Evolutionary conservation across 306 rosid species (phyloP).

Genomic region (Hylodesmum podocarpum): DNA sequence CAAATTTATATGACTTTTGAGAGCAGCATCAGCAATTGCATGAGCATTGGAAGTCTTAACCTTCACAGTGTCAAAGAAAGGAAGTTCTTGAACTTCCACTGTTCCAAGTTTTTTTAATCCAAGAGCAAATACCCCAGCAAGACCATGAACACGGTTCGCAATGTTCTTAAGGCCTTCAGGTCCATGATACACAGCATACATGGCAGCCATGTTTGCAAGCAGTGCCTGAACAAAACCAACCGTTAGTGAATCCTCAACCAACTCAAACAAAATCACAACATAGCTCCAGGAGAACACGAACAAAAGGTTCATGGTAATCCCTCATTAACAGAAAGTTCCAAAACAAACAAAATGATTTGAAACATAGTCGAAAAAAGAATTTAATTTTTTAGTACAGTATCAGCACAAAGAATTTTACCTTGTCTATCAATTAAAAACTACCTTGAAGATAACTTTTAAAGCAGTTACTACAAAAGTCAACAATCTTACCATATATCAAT

Average conservation of each 20-base stretch:
- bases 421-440: not conserved
- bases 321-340: not conserved
- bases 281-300: not conserved
- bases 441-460: not conserved
- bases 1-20: slow-evolving; percentile 70
- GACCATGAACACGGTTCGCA: slow-evolving; percentile 89
- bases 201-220: slow-evolving; percentile 99
- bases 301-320: not conserved
- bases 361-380: not conserved
- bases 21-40: slow-evolving; percentile 73
- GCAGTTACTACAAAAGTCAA: not conserved
- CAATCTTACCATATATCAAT: not conserved
- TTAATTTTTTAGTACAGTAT: not conserved
- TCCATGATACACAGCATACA: slow-evolving; percentile 99
- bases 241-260: slow-evolving; percentile 25
- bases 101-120: slow-evolving; percentile 93
- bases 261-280: slow-evolving; percentile 4
- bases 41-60: slow-evolving; percentile 69
- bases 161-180: slow-evolving; percentile 92
- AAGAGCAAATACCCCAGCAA: slow-evolving; percentile 83
- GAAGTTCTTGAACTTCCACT: slow-evolving; percentile 86
- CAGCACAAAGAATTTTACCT: not conserved
- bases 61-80: slow-evolving; percentile 94
- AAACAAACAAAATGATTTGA: not conserved
- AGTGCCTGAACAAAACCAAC: slow-evolving; percentile 62